Base-by-base conservation (phyloP, 805 yeast genomes). In the Kuraishia piskuri region DNA sequence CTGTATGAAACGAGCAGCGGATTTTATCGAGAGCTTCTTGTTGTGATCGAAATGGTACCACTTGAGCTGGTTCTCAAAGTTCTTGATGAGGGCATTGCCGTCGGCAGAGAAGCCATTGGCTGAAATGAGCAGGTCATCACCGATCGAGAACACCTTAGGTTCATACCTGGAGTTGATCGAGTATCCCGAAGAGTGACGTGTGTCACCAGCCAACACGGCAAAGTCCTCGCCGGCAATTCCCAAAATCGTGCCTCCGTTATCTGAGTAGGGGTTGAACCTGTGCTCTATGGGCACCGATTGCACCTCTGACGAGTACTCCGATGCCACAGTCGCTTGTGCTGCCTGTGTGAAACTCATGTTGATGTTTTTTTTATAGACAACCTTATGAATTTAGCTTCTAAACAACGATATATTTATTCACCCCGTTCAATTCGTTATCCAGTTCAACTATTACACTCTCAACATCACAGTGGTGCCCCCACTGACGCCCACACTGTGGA, bases 141-240 rank as follows among this genome's bases (percentile, higher is more conserved):
- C 98, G 55, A 89, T 86, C 60, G 85, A 81, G 63, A 88, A 86
- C 53, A 94, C 88, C 69, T 90, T 91, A 47, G 96, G 94, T 68
- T 89, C 94, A 68, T 87, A 84, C 65, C 99, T 83, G 9, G 97
- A 84, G 68, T 94, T 90, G 68, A 94, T 94, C 57, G 88, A 84
- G 72, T 90, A 94, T 22, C 97, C 99, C 20, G 87, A 84, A 4
- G 96, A 89, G 64, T 88, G 95, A 75, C 99, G 86, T n/a, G 99
- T 94, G 69, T 94, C 99, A 49, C 98, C 98, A 0, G 99, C 99
- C 56, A 94, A 76, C 37, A 94, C 94, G 20, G 96, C 97, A 64
- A 90, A 94, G 70, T 94, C 97, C 68, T 90, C 88, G 51, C 99
- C 99, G 1, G 99, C 97, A 70, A 94, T 94, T 52, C 98, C 99